A percentile compares a stretch with the other conserved stretches of the same genome.
phyloP scores from a whole-genome alignment of 208 protist species.

The Crithidia acanthocephali region DNA sequence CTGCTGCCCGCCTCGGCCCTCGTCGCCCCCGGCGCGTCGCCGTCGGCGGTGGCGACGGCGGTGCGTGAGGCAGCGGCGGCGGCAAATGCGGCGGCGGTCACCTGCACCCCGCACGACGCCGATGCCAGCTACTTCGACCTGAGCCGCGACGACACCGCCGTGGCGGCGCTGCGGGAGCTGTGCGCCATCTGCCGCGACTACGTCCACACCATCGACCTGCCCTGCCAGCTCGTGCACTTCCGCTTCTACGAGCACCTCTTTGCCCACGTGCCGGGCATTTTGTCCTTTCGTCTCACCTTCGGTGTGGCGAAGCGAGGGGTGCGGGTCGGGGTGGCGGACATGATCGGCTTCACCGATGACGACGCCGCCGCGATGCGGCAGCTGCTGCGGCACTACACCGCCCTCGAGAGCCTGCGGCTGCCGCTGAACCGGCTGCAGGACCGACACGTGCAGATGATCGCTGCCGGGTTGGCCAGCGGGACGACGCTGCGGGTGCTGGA shows the following conservation, averaged over 20 bases:
- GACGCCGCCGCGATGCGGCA: constrained; percentile 66
- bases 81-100: not conserved
- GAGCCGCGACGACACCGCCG: constrained; percentile 28
- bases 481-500: constrained; percentile 78
- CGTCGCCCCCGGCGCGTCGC: not conserved
- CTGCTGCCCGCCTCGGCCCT: constrained; percentile 18
- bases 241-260: constrained; percentile 76
- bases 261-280: constrained; percentile 60
- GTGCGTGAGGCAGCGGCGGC: not conserved
- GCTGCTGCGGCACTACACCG: constrained; percentile 55
- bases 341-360: constrained; percentile 79
- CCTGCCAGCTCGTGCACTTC: constrained; percentile 77
- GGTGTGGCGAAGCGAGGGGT: constrained; percentile 60
- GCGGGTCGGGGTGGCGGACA: constrained; percentile 55
- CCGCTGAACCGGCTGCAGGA: constrained; percentile 71
- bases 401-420: constrained; percentile 62
- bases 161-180: constrained; percentile 48
- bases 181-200: constrained; percentile 77
- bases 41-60: not conserved
- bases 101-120: constrained; percentile 26
- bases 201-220: constrained; percentile 67
- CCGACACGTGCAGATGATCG: constrained; percentile 57
- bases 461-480: constrained; percentile 62
- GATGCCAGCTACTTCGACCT: constrained; percentile 32
- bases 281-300: constrained; percentile 78